A percentile compares a stretch with the other conserved stretches of the same genome.
phyloP scores from a whole-genome alignment of 1,139 yeast genomes.

The Meyerozyma sp. region DNA sequence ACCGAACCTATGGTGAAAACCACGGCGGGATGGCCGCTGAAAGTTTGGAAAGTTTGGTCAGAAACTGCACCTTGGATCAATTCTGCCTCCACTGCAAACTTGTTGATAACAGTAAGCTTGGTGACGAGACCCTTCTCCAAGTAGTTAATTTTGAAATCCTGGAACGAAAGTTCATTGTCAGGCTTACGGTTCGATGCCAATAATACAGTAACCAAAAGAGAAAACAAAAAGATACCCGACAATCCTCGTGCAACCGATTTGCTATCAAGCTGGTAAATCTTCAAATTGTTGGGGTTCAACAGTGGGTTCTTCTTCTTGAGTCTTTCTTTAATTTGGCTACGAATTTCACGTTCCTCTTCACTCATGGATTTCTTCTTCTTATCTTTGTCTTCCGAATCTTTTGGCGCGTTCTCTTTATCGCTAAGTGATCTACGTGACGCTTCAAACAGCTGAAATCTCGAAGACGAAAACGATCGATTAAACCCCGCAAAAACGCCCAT shows the following conservation, averaged over 20 bases:
- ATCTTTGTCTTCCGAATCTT: constrained; percentile 7
- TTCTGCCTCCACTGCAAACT: constrained; percentile 69
- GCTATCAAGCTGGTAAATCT: constrained; percentile 25
- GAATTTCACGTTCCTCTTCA: constrained; percentile 22
- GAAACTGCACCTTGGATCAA: constrained; percentile 55
- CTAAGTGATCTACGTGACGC: not conserved
- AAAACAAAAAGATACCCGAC: constrained; percentile 1
- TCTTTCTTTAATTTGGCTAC: constrained; percentile 29
- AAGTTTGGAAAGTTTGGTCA: constrained; percentile 34
- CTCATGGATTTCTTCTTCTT: constrained; percentile 8
- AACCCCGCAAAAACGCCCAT: not conserved
- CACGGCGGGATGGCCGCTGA: constrained; percentile 39
- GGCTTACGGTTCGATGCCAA: constrained; percentile 14
- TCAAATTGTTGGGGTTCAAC: constrained; percentile 25
- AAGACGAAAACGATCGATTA: not conserved
- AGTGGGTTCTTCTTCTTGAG: constrained; percentile 29
- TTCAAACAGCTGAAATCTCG: not conserved
- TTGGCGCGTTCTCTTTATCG: constrained; percentile 8
- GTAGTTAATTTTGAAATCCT: constrained; percentile 80
- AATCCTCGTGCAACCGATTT: constrained; percentile 12
- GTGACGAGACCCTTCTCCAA: constrained; percentile 82
- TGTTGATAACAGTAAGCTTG: constrained; percentile 70
- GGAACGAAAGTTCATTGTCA: constrained; percentile 64
- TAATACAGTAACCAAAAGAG: constrained; percentile 5
- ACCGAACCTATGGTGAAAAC: constrained; percentile 70